Conservation (phyloP, 202 grass and related monocot species). For the Zizania palustris region DNA sequence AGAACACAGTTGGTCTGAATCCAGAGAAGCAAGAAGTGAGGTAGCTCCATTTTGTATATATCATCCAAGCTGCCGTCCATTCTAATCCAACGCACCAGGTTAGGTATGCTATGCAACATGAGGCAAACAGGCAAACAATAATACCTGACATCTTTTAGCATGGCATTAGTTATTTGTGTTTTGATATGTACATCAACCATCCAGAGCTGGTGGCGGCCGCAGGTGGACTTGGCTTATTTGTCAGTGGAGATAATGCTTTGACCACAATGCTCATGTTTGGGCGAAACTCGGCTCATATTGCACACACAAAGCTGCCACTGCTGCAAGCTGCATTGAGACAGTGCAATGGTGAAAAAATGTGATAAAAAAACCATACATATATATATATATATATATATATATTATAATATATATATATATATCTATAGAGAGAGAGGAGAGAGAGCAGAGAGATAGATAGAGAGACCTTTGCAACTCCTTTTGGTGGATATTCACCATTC, state of each 20-base stretch:
- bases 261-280: slow-evolving; percentile 89
- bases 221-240: slow-evolving; percentile 52
- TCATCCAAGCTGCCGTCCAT: slow-evolving; percentile 7
- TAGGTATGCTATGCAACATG: background rate
- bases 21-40: background rate
- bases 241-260: slow-evolving; percentile 74
- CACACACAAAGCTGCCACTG: slow-evolving; percentile 82
- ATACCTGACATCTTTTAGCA: background rate
- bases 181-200: slow-evolving; percentile 44
- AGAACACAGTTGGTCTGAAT: slow-evolving; percentile 16
- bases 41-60: slow-evolving; percentile 26
- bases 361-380: background rate
- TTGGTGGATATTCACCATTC: slow-evolving; percentile 77
- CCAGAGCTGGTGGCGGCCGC: slow-evolving; percentile 33
- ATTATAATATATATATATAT: too few relatives aligned
- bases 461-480: slow-evolving; percentile 77
- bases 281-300: slow-evolving; percentile 89
- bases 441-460: too few relatives aligned
- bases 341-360: background rate
- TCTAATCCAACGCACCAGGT: too few relatives aligned
- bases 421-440: too few relatives aligned
- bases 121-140: background rate
- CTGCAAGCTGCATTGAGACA: slow-evolving; percentile 60
- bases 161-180: slow-evolving; percentile 37
- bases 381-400: too few relatives aligned